Base-by-base conservation (phyloP, 371 early-diverging fungal species). In the Phascolomyces articulosus region DNA sequence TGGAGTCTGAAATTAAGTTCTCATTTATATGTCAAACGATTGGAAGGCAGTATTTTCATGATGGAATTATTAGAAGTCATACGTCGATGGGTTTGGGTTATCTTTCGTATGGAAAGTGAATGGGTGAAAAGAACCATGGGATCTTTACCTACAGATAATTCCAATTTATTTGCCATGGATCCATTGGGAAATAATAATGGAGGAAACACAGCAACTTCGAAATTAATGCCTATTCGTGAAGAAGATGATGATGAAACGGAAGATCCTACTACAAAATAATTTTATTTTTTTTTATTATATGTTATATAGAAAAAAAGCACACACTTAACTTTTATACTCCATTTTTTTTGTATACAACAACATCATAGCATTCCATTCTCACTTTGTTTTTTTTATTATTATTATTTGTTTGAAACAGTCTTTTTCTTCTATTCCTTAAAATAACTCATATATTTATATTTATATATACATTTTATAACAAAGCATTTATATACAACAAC, bases 41-140 rank as follows among this genome's bases (percentile, higher is more conserved):
- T 93, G 58, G 85, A 89, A 29, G 88, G 83, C 23, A 84, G 89
- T 34, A 92, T 91, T 20, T 87, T 95, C 63, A 75, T 88, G 63
- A 82, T 97, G 71, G 90, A 91, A 61, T 71, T 87, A 7, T 65
- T 94, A 11, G 97, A 97, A 73, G 82, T 97, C 3, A 60, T 90
- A 23, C 66, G 97, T 56, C 79, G 97, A 47, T 95, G 95, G 91
- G 78, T 96, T 54, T 97, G 97, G 97, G 90, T 94, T 0, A 90
- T 94, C 55, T 91, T 96, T 70, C 75, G 96, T 20, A 72, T 95
- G 54, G 97, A 97, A 75, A 79, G 84, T 41, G 94, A 92, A 71
- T 90, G 88, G 90, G 87, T 91, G 3, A 83, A 83, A 59, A 79
- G 78, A 28, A 58, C 70, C 0, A 73, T 72, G 48, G 70, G 28